Conservation (phyloP, 2,329 filamentous ascomycete species). For the Colletotrichum gigasporum region DNA sequence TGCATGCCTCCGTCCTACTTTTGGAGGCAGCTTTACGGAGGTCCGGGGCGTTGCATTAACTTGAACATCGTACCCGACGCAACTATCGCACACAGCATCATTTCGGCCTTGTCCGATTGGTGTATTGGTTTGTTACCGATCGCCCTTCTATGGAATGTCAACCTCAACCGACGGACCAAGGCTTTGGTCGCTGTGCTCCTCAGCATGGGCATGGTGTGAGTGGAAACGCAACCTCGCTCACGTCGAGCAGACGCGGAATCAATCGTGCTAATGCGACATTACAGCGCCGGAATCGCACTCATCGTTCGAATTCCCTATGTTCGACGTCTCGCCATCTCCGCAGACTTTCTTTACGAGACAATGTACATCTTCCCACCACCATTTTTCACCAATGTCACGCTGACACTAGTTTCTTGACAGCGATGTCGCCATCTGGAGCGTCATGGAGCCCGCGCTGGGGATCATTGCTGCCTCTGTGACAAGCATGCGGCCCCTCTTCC, state of each 20-base stretch:
- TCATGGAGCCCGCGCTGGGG: conserved; percentile 44
- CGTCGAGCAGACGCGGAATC: background rate
- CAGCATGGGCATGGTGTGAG: conserved; percentile 60
- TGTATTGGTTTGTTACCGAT: conserved; percentile 59
- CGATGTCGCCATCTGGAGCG: conserved; percentile 42
- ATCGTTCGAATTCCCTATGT: conserved; percentile 48
- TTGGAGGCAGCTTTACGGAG: conserved; percentile 52
- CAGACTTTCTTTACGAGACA: conserved; percentile 43
- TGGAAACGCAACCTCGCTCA: background rate
- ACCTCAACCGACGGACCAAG: conserved; percentile 58
- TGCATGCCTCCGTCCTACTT: conserved; percentile 59
- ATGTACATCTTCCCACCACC: conserved; percentile 34
- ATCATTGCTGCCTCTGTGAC: conserved; percentile 45
- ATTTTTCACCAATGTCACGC: background rate
- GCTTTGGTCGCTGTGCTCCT: conserved; percentile 55
- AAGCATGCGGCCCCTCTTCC: conserved; percentile 43
- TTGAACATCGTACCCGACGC: conserved; percentile 49
- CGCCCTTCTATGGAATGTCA: conserved; percentile 59
- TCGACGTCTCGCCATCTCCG: conserved; percentile 37
- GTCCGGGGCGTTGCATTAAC: conserved; percentile 50
- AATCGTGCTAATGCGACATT: conserved; percentile 1
- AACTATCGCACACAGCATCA: conserved; percentile 55
- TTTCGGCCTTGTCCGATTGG: conserved; percentile 57
- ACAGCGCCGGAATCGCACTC: conserved; percentile 49
- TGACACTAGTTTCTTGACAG: conserved; percentile 33